These are phyloP conservation scores for Drechmeria coniospora DNA, from an alignment of 2,329 filamentous ascomycete genomes.

Conservation along the genomic window DNA sequence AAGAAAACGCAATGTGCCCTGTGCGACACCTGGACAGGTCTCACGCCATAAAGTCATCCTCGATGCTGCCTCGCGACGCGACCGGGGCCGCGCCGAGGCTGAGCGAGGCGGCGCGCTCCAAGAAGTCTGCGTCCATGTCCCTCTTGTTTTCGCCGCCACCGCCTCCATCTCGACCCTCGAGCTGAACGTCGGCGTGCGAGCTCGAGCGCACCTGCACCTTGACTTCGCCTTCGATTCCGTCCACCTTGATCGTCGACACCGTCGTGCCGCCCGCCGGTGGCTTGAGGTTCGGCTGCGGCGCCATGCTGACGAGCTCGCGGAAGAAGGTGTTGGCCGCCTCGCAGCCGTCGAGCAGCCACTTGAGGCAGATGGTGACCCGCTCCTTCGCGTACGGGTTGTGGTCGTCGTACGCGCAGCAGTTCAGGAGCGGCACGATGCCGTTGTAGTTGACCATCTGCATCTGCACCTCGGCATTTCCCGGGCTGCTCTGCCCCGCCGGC, in stretches of 20 bases:
- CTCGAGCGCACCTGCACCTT: constrained; percentile 34
- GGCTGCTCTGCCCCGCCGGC: constrained; percentile 42
- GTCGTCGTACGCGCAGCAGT: constrained; percentile 82
- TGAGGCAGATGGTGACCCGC: constrained; percentile 76
- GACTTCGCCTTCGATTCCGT: constrained; percentile 41
- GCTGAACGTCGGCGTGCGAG: no score
- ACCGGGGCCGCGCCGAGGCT: constrained; percentile 15
- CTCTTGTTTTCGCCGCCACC: constrained; percentile 9
- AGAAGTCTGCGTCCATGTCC: constrained; percentile 17
- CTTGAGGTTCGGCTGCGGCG: constrained; percentile 22
- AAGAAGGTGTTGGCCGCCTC: constrained; percentile 59
- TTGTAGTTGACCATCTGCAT: constrained; percentile 73
- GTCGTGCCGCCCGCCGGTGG: constrained; percentile 19
- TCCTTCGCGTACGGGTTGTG: constrained; percentile 92
- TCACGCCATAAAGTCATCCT: constrained; percentile 31
- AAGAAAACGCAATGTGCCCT: no score
- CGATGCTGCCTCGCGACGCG: constrained; percentile 14
- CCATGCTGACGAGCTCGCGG: constrained; percentile 40
- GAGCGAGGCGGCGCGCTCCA: constrained; percentile 26
- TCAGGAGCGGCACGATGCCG: constrained; percentile 74
- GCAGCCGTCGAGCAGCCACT: constrained; percentile 64
- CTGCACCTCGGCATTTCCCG: constrained; percentile 62
- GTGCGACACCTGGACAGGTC: no score
- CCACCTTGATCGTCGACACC: constrained; percentile 32
- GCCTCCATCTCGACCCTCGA: no score